phyloP scores from a whole-genome alignment of 164 flowering plant species.

The Houttuynia cordata region DNA sequence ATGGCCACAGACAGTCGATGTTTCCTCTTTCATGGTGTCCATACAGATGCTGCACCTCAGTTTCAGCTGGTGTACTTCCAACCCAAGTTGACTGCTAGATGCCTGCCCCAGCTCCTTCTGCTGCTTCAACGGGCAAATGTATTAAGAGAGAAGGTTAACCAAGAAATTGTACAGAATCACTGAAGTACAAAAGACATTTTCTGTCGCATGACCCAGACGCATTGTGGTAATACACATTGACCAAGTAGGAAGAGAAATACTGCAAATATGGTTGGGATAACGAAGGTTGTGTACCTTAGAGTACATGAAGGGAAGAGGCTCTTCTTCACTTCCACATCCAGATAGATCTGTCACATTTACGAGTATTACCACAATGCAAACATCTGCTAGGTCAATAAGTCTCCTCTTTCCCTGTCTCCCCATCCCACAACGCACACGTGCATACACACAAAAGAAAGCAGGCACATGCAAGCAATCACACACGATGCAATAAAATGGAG shows the following conservation, averaged over 20 bases:
- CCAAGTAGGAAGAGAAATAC: too few species aligned
- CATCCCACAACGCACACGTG: background rate
- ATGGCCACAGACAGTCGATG: constrained; percentile 44
- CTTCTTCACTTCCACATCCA: background rate
- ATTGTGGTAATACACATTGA: too few species aligned
- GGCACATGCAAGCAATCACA: background rate
- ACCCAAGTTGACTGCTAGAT: constrained; percentile 9
- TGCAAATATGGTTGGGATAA: too few species aligned
- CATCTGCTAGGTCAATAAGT: background rate
- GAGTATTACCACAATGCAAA: background rate
- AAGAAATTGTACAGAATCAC: too few species aligned
- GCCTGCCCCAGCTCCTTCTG: constrained; percentile 13
- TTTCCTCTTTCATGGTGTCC: constrained; percentile 33
- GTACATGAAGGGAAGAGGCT: background rate
- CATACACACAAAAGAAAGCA: background rate
- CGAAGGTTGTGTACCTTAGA: background rate
- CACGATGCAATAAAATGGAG: too few species aligned
- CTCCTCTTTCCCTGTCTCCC: too few species aligned
- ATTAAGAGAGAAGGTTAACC: too few species aligned
- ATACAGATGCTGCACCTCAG: constrained; percentile 35
- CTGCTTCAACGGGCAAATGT: background rate
- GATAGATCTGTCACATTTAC: background rate
- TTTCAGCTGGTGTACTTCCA: constrained; percentile 11
- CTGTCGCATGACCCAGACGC: too few species aligned
- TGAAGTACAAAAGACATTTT: too few species aligned